Percentiles rank a stretch among this genome's conserved stretches.
These are phyloP conservation scores for Candolleomyces aberdarensis DNA, from an alignment of 768 basidiomycete species.

Conservation along the genomic window DNA sequence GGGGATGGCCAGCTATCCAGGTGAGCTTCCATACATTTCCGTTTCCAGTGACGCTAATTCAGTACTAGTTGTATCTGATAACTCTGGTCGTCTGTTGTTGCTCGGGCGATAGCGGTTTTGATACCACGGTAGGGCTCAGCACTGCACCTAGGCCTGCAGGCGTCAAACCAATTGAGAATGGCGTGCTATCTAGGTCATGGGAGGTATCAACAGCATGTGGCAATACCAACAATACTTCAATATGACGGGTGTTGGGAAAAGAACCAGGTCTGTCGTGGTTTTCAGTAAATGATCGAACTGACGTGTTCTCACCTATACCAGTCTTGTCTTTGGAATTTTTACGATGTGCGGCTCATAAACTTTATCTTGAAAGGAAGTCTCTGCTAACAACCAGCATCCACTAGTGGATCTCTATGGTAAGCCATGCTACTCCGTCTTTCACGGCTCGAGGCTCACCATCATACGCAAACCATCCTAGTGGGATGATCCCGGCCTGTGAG, in stretches of 20 bases:
- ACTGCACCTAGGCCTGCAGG: neutral
- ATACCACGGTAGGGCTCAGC: constrained; percentile 41
- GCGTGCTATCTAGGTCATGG: constrained; percentile 38
- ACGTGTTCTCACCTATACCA: constrained; percentile 9
- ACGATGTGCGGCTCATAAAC: constrained; percentile 33
- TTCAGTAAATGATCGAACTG: neutral
- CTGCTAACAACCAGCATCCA: neutral
- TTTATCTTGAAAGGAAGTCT: neutral
- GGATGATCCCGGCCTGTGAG: constrained; percentile 43
- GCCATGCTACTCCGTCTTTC: neutral
- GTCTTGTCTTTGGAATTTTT: constrained; percentile 54
- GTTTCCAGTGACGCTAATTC: neutral
- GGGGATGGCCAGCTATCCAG: constrained; percentile 35
- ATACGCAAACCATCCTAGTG: constrained; percentile 21
- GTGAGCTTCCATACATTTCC: constrained; percentile 16
- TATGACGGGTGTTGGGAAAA: constrained; percentile 37
- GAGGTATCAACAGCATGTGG: constrained; percentile 49
- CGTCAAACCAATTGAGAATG: neutral
- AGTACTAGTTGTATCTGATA: constrained; percentile 39
- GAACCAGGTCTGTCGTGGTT: constrained; percentile 33
- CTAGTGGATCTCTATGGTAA: constrained; percentile 40
- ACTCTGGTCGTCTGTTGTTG: constrained; percentile 48
- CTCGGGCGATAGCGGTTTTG: constrained; percentile 51
- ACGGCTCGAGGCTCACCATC: neutral
- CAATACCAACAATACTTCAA: constrained; percentile 48